Base-by-base conservation (phyloP, 2,329 filamentous ascomycete species). In the Ceratocystis alfenasii region DNA sequence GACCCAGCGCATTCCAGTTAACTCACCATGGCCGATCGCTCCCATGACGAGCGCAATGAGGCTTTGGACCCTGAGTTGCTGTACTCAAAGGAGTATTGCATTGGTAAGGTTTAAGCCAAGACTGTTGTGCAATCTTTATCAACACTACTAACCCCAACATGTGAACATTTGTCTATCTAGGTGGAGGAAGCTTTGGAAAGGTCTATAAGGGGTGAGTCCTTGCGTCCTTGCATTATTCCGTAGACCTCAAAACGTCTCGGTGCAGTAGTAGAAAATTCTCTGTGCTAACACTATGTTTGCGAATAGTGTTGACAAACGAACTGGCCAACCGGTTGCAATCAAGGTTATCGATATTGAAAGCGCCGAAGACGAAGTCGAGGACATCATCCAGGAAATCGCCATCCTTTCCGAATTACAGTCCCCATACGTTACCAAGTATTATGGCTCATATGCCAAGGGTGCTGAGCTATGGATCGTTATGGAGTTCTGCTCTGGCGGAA, bases 331-430 rank as follows among this genome's bases (percentile, higher is more conserved):
- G 12, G 94, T 99, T 63, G 94, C 94, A 33, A 99, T 99, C 80
- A 99, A 99, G 77, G 83, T 99, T 72, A 97, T 99, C 75, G 94
- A 99, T 73, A 94, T 99, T 70, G 94, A 99, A 77, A 96, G 94
- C 78, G 94, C 94, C 72, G 94, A 99, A 77, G 94, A 99, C 75
- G 94, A 99, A 78, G 93, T 99, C 71, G 94, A 97, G 78, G 94
- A 99, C 77, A 99, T 99, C 72, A 96, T 97, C 75, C 91, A 96
- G 75, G 94, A 99, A 78, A 97, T 99, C 71, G 91, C 93, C 70
- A 97, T 99, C 72, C 82, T 99, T 65, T 96, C 94, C 41, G 93
- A 95, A 76, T 84, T 99, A 70, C 90, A 95, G 77, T 97, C 93
- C 20, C 91, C 91, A 20, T 96, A 95, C 74, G 93, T 97, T 69